Base-by-base conservation (phyloP, 306 rosid species). In the Malus orientalis region DNA sequence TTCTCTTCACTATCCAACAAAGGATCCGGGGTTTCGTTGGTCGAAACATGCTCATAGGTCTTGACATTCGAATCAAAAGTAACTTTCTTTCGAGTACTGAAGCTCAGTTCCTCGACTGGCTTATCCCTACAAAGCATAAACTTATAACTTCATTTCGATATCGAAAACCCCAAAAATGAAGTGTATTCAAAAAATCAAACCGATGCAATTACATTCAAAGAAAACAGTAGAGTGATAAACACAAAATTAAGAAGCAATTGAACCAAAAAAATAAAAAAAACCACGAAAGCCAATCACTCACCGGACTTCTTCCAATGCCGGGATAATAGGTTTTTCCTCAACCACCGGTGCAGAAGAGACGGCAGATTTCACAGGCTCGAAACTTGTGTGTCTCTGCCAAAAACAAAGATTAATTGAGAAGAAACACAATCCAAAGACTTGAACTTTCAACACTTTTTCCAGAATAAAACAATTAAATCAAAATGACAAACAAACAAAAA, bases 1-100 rank as follows among this genome's bases (percentile, higher is more conserved):
- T 25, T 61, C 54, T 74, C 87, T 72, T 83, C 88, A 71, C 60
- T 63, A 70, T 76, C 82, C 4, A n/a, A 71, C 57, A 70, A 75
- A 45, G 67, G 67, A 70, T 73, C 86, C 23, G 11, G 59, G 60
- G 62, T 79, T 63, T 89, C 85, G 57, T 89, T 81, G 29, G 29
- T 67, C 20, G 75, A 69, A 77, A 81, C 89, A 74, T 83, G 86
- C 76, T 95, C 97, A 33, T 88, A 91, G 72, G 96, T 86, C 74
- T 85, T 88, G 32, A 95, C 89, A 78, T 83, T 90, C 27, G 93
- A 86, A 84, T 95, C 96, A 78, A 95, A 90, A 30, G 93, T 87
- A 29, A 95, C 96, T 83, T 90, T 91, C 91, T 88, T 95, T 81
- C 77, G 87, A 42, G 85, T 12, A 76, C 79, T 87, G 3, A 71